Conservation (phyloP, 2,329 filamentous ascomycete genomes). For the Tolypocladium paradoxum region DNA sequence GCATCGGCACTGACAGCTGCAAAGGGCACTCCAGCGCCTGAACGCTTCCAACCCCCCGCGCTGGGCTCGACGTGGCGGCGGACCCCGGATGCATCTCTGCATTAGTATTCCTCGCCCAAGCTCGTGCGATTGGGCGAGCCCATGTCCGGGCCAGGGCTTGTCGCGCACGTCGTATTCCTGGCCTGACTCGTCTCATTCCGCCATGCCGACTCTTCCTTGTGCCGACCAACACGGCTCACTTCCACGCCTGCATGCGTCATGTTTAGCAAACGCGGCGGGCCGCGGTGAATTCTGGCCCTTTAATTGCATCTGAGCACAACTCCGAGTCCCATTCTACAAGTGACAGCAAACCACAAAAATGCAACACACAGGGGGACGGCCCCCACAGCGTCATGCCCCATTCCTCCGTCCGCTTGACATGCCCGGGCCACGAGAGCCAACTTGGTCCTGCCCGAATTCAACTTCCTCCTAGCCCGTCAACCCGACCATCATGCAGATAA, state of each 20-base stretch:
- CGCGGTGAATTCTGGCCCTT: not conserved
- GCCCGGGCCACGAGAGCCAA: not conserved
- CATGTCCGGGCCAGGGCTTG: not conserved
- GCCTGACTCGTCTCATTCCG: not conserved
- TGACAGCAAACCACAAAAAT: not conserved
- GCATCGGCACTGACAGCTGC: not conserved
- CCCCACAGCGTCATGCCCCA: not conserved
- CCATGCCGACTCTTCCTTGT: not conserved
- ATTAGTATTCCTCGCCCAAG: not conserved
- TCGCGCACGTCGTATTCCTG: not conserved
- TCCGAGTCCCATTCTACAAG: not conserved
- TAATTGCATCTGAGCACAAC: not conserved
- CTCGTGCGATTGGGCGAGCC: not conserved
- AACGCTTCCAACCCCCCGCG: no score
- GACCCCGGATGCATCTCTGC: no score
- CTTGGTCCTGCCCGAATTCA: not conserved
- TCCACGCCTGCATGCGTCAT: no score
- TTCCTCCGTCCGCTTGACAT: not conserved
- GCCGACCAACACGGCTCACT: not conserved
- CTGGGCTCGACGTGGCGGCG: no score
- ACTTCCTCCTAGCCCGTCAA: constrained; percentile 1
- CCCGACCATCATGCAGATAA: not conserved
- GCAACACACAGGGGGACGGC: not conserved
- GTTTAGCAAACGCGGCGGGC: not conserved
- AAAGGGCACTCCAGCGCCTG: not conserved